These are phyloP conservation scores for Scleromitrula shiraiana DNA, from an alignment of 2,329 filamentous ascomycete genomes.

Conservation along the genomic window DNA sequence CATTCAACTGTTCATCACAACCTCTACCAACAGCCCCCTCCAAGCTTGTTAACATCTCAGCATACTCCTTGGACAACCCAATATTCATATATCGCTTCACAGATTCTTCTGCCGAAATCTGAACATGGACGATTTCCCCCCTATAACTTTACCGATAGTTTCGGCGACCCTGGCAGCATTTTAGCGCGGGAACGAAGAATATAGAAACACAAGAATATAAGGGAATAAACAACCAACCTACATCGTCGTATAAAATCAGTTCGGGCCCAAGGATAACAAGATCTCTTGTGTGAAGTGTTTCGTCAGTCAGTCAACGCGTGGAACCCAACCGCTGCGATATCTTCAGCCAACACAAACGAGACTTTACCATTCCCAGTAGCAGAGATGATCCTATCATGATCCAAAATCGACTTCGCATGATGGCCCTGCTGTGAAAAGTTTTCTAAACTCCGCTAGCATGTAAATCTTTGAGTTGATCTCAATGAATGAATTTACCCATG, in stretches of 20 bases:
- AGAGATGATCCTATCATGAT: constrained; percentile 37
- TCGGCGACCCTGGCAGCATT: constrained; percentile 10
- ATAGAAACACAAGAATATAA: not conserved
- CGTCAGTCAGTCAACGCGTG: constrained; percentile 32
- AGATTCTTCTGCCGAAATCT: constrained; percentile 12
- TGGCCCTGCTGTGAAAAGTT: constrained; percentile 14
- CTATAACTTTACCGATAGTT: constrained; percentile 14
- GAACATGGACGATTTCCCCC: constrained; percentile 14
- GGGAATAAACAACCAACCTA: not conserved
- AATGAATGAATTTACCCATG: constrained; percentile 29
- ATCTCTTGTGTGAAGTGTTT: constrained; percentile 33
- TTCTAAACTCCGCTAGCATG: constrained; percentile 11
- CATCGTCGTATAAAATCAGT: constrained; percentile 29
- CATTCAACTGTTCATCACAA: constrained; percentile 11
- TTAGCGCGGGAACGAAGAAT: not conserved
- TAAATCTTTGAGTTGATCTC: not conserved
- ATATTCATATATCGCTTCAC: not conserved
- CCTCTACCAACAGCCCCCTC: constrained; percentile 9
- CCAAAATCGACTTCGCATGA: constrained; percentile 28
- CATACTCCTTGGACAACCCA: constrained; percentile 10
- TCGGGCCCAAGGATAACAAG: constrained; percentile 29
- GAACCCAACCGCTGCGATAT: constrained; percentile 39
- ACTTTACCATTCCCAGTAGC: constrained; percentile 37
- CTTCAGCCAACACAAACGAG: constrained; percentile 38
- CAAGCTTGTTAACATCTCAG: constrained; percentile 10